Evolutionary conservation across 2,329 filamentous ascomycete genomes (phyloP), one percentile per base, ranked within the genome.

Genomic region (Chaetomium strumarium): DNA sequence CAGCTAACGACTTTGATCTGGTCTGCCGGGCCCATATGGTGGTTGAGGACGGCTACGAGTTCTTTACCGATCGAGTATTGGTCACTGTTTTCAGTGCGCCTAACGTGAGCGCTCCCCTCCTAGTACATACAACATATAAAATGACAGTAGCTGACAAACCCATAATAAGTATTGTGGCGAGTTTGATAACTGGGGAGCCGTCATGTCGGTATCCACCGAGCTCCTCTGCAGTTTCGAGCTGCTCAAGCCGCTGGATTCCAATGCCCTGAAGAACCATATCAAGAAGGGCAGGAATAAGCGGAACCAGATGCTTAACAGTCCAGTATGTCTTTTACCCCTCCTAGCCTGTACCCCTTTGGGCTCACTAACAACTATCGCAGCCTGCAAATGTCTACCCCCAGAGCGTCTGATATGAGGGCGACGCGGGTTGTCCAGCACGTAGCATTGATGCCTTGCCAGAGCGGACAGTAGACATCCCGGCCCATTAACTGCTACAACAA

Each of bases 1-100:
- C 90, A 55, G 83, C 88, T 51, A 93, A 99, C 67, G 93, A 99
- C 70, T 97, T 99, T 67, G 93, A 99, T 69, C 75, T 99, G 46
- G 92, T 99, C 48, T 99, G 93, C 68, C 85, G 93, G 60, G 93
- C 93, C 45, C 93, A 99, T 72, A 97, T 97, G 93, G 93, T 99
- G 48, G 93, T 99, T 19, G 93, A 99, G 70, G 93, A 99, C 67
- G 93, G 93, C 11, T 99, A 99, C 70, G 93, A 99, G 66, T 99
- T 99, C 70, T 99, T 97, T 70, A 95, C 88, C 57, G 93, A 99
- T 68, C 81, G 93, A 53, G 87, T 96, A 42, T 71, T 99, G 55
- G 93, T 99, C 42, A 99, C 93, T 2, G 92, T 99, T 1, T 99
- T 99, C 68, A 96, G 90, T 58, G 93, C 93, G 46, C 93, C 93